These are phyloP conservation scores for Penicillium janthinellum DNA, from an alignment of 2,329 filamentous ascomycete genomes.

Conservation along the genomic window DNA sequence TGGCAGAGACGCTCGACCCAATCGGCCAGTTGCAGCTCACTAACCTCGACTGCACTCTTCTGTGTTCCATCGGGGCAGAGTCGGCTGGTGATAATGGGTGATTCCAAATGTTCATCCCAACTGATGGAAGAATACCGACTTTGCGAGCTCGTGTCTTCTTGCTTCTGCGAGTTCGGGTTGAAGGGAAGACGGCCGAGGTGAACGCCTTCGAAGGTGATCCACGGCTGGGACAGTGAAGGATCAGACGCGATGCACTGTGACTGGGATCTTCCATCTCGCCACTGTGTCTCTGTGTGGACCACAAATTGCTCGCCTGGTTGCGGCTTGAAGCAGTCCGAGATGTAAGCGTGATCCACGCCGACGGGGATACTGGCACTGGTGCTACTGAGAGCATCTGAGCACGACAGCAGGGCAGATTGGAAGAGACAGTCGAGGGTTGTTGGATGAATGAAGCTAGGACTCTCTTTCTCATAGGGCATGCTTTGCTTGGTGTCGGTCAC, in stretches of 20 bases:
- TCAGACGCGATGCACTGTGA: slow-evolving; percentile 22
- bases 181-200: slow-evolving; percentile 23
- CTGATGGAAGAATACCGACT: slow-evolving; percentile 6
- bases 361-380: slow-evolving; percentile 23
- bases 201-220: slow-evolving; percentile 25
- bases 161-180: slow-evolving; percentile 15
- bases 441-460: slow-evolving; percentile 22
- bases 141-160: neutral
- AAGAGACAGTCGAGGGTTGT: slow-evolving; percentile 27
- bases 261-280: slow-evolving; percentile 16
- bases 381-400: slow-evolving; percentile 17
- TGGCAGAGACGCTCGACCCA: slow-evolving; percentile 22
- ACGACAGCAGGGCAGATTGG: slow-evolving; percentile 24
- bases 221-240: slow-evolving; percentile 17
- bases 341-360: slow-evolving; percentile 22
- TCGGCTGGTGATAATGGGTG: slow-evolving; percentile 9
- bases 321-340: slow-evolving; percentile 18
- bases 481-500: slow-evolving; percentile 20
- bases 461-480: slow-evolving; percentile 24
- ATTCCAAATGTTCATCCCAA: slow-evolving; percentile 23
- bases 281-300: slow-evolving; percentile 21
- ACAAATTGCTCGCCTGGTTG: slow-evolving; percentile 20
- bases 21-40: slow-evolving; percentile 12
- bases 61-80: slow-evolving; percentile 4
- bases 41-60: slow-evolving; percentile 3